Evolutionary conservation across 2,329 filamentous ascomycete species (phyloP).

Genomic region (Podosphaera aphanis): DNA sequence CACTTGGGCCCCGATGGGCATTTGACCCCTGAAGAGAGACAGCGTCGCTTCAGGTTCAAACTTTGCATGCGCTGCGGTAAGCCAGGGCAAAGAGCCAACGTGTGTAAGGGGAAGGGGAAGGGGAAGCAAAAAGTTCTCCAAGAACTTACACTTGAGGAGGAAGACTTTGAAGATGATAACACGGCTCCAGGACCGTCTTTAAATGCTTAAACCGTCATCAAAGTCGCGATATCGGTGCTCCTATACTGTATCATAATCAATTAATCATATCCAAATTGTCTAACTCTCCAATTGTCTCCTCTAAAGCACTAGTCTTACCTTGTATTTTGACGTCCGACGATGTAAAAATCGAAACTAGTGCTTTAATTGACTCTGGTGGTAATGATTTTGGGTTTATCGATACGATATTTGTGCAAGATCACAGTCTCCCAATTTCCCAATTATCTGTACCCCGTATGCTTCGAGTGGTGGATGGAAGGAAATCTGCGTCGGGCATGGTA

Average conservation of each 20-base stretch:
- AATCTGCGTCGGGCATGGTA: not conserved
- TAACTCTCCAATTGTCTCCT: too few relatives aligned
- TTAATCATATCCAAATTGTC: not conserved
- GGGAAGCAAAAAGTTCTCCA: too few relatives aligned
- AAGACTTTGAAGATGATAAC: not conserved
- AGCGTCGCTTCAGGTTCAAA: not conserved
- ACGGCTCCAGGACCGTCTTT: not conserved
- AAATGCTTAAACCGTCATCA: not conserved
- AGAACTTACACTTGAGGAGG: not conserved
- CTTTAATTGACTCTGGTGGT: not conserved
- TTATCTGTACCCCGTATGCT: not conserved
- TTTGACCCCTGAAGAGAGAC: not conserved
- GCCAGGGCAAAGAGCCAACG: not conserved
- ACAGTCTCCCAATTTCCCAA: not conserved
- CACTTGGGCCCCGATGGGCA: not conserved
- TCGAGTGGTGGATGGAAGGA: not conserved
- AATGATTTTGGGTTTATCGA: slow-evolving; percentile 1
- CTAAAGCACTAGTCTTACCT: not conserved
- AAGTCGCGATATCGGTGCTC: not conserved
- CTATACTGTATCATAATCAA: not conserved
- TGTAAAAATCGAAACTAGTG: too few relatives aligned
- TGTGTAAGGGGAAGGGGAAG: not conserved
- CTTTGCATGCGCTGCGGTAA: not conserved
- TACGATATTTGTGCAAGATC: not conserved
- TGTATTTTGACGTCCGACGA: too few relatives aligned